phyloP scores from a whole-genome alignment of 495 filamentous ascomycete species.

The Penicillium parvum region DNA sequence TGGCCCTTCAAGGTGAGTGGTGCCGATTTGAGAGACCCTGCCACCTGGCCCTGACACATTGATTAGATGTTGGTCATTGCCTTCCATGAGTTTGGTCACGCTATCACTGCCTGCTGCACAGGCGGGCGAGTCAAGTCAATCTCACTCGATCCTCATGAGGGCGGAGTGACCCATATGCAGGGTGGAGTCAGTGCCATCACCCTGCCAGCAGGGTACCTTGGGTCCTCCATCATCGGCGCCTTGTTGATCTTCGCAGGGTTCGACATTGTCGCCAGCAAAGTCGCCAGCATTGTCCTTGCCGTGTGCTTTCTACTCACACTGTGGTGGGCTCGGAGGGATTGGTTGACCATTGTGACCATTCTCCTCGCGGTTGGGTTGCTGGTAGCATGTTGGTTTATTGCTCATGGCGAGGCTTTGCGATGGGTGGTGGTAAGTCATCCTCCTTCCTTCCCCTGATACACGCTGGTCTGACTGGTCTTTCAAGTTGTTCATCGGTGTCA shows the following conservation, averaged over 20 bases:
- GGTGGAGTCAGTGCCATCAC: conserved; percentile 71
- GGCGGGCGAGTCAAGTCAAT: conserved; percentile 72
- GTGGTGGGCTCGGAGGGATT: conserved; percentile 76
- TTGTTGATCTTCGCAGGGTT: conserved; percentile 77
- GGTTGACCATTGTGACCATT: conserved; percentile 68
- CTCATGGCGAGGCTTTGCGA: conserved; percentile 64
- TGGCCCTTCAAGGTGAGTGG: conserved; percentile 76
- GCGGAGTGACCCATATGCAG: conserved; percentile 73
- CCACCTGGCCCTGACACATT: not conserved
- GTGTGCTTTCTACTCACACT: conserved; percentile 71
- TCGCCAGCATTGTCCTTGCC: conserved; percentile 66
- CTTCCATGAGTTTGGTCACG: conserved; percentile 80
- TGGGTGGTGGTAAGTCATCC: conserved; percentile 57
- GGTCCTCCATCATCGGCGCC: conserved; percentile 69
- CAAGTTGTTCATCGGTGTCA: conserved; percentile 72
- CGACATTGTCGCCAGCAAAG: conserved; percentile 72
- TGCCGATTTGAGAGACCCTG: not conserved
- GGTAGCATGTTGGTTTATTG: conserved; percentile 76
- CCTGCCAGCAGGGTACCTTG: conserved; percentile 72
- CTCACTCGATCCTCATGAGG: conserved; percentile 62
- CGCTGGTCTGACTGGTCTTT: not conserved
- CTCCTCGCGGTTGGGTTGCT: conserved; percentile 64
- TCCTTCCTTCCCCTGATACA: not conserved
- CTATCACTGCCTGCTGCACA: conserved; percentile 65
- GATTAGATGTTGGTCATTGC: conserved; percentile 77